Conservation (phyloP, 345 rosid species). For the Erucastrum elatum region DNA sequence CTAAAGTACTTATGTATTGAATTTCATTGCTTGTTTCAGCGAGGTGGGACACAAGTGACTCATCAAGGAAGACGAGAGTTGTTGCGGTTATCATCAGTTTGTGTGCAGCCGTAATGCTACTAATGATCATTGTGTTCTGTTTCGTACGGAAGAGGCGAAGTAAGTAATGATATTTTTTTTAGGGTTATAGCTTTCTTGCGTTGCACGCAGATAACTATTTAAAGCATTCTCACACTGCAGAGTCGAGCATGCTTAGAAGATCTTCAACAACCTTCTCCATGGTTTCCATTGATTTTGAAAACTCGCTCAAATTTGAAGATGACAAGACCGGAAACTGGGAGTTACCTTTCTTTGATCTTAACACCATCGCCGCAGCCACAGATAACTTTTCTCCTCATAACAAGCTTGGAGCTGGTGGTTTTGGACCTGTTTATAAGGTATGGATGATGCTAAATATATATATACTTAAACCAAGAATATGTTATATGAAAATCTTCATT, state of each 20-base stretch:
- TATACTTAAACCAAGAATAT: not conserved
- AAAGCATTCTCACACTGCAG: conserved; percentile 28
- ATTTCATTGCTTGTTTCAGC: conserved; percentile 32
- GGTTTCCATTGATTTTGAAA: conserved; percentile 29
- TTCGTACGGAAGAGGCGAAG: conserved; percentile 38
- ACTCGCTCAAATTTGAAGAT: conserved; percentile 33
- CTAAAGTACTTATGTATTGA: not conserved
- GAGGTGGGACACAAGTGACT: conserved; percentile 23
- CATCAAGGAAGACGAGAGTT: conserved; percentile 34
- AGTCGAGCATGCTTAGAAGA: conserved; percentile 8
- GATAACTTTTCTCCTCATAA: conserved; percentile 50
- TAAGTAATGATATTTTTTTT: conserved; percentile 4
- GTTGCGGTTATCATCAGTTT: conserved; percentile 29
- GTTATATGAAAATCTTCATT: not conserved
- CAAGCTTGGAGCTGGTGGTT: conserved; percentile 74
- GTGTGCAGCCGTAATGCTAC: conserved; percentile 15
- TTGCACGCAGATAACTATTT: not conserved
- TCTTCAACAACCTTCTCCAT: conserved; percentile 1
- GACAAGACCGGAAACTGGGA: conserved; percentile 38
- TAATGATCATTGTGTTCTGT: conserved; percentile 13
- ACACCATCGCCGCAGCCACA: conserved; percentile 50
- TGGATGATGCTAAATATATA: not conserved
- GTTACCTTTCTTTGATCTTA: conserved; percentile 49
- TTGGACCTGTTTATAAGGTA: conserved; percentile 76
- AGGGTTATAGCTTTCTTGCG: not conserved